Base-by-base conservation (phyloP, 2,329 filamentous ascomycete species). In the Coniochaeta ligniaria region DNA sequence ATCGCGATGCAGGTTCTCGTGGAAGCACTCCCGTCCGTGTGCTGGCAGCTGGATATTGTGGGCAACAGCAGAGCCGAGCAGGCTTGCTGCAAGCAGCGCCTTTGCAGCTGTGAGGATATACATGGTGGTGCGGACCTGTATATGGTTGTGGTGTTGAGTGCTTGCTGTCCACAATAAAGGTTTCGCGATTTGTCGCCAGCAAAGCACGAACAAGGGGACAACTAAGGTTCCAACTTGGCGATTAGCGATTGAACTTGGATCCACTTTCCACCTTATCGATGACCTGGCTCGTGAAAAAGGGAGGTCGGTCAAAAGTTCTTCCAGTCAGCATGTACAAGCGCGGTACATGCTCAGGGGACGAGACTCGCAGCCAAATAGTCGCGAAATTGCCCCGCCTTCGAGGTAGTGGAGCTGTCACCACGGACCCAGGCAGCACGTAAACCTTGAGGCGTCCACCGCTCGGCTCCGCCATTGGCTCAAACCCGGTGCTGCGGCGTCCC, bases 31-130 rank as follows among this genome's bases (percentile, higher is more conserved):
- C 77, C 92, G 86, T 72, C 92, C 91, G 78, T 99, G 92, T 68
- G 93, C 89, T 64, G 89, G 89, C 71, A 99, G 87, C 75, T 95
- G 91, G 77, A 99, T 98, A 81, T 96, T 98, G 85, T 99, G 95
- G 69, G 91, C 92, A 66, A 85, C 75, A 63, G 84, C 82, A 66
- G 87, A 82, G 68, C 85, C 83, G 69, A 77, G 67, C 63, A 90
- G 74, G 70, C 79, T 79, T 66, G 82, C 81, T 63, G 78, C 77
- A 61, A 74, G 64, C 59, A 75, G 70, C 66, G 77, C 66, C 61
- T 73, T 70, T 17, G 70, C 67, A 60, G 79, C 74, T 12, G 75
- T 73, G 61, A 74, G 72, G 63, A 80, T 72, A 38, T 77, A 70
- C 78, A 81, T 80, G 61, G 61, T 80, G 61, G 61, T 71, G 68